phyloP scores from a whole-genome alignment of 2,329 filamentous ascomycete species.

The Colletotrichum lupini region DNA sequence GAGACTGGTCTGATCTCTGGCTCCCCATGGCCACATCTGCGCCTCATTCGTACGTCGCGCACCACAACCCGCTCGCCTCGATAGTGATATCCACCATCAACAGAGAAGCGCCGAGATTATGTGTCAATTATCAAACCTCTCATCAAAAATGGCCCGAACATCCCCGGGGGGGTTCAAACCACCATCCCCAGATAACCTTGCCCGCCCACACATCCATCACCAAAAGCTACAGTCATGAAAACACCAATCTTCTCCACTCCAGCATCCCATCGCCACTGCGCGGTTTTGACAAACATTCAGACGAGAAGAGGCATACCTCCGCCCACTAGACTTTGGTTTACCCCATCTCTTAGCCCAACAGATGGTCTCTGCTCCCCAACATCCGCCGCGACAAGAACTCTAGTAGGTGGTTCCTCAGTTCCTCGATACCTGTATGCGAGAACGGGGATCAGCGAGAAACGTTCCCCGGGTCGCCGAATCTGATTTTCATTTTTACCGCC shows the following conservation, averaged over 20 bases:
- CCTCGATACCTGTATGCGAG: no score
- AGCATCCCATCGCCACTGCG: constrained; percentile 2
- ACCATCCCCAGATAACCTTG: no score
- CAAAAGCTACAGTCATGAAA: background rate
- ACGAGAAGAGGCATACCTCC: background rate
- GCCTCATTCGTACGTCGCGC: background rate
- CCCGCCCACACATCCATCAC: background rate
- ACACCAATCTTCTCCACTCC: background rate
- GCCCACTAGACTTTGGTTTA: background rate
- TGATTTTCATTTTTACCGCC: background rate
- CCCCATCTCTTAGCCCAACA: background rate
- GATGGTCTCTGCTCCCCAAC: background rate
- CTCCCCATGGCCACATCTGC: background rate
- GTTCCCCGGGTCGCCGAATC: background rate
- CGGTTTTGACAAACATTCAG: background rate
- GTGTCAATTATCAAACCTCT: background rate
- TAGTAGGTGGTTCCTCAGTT: background rate
- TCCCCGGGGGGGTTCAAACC: background rate
- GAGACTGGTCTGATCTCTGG: constrained; percentile 1
- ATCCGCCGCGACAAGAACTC: background rate
- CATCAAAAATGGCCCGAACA: background rate
- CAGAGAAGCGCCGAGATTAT: constrained; percentile 7
- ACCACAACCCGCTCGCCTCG: constrained; percentile 4
- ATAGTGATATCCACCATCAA: background rate
- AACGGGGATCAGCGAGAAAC: background rate